phyloP scores from a whole-genome alignment of 192 early-diverging fungal species.

The Entophlyctis luteolus region DNA sequence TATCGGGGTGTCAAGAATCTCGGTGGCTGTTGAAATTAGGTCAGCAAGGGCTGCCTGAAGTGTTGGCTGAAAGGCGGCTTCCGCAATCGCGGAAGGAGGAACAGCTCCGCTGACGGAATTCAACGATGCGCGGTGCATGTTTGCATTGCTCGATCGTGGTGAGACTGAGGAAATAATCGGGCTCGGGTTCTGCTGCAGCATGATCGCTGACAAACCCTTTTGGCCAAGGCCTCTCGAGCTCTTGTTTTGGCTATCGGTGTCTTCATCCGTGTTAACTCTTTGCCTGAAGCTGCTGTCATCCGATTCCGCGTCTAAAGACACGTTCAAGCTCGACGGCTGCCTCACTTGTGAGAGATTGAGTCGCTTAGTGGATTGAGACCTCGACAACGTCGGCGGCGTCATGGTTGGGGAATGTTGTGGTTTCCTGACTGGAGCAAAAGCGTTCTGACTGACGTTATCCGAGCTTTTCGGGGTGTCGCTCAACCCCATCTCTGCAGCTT shows the following conservation, averaged over 20 bases:
- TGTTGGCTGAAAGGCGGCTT: too few species aligned
- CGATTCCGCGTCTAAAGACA: constrained; percentile 2
- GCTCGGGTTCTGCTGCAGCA: neutral
- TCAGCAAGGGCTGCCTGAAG: constrained; percentile 64
- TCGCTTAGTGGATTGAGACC: constrained; percentile 3
- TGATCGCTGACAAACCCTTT: neutral
- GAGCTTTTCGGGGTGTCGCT: too few species aligned
- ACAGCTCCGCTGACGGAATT: too few species aligned
- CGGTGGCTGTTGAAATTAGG: constrained; percentile 65
- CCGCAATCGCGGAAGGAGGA: too few species aligned
- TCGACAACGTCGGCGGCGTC: constrained; percentile 10
- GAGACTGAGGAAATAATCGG: neutral
- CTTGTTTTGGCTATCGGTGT: too few species aligned
- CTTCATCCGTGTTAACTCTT: too few species aligned
- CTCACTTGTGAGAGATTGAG: neutral
- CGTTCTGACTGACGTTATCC: neutral
- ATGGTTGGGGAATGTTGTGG: neutral
- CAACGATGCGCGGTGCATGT: too few species aligned
- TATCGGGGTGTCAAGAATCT: constrained; percentile 65
- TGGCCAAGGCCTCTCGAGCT: too few species aligned
- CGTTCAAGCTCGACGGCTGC: constrained; percentile 22
- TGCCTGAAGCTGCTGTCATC: neutral
- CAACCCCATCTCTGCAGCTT: constrained; percentile 56
- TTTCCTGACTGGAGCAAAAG: neutral
- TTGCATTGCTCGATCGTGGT: neutral